phyloP scores from a whole-genome alignment of 129 eudicot species.

The Arctium minus region DNA sequence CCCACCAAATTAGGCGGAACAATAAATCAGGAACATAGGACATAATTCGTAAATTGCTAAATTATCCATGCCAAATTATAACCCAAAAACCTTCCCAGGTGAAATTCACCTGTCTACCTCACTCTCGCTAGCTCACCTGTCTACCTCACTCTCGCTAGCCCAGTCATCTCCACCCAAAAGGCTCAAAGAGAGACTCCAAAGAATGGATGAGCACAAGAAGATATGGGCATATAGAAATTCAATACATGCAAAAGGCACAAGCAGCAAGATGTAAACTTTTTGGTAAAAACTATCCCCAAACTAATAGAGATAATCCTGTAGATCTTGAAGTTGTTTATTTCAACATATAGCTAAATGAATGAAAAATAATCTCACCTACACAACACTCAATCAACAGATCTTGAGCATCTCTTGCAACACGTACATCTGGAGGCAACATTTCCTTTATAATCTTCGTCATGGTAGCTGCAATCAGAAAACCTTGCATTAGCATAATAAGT shows the following conservation, averaged over 20 bases:
- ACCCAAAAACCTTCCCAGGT: too few relatives aligned
- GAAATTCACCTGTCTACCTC: too few relatives aligned
- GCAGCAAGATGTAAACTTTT: neutral
- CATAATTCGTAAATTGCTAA: too few relatives aligned
- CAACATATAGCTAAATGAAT: neutral
- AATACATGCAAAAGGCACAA: neutral
- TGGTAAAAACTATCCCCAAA: neutral
- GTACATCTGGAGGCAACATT: conserved; percentile 97
- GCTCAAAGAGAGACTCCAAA: too few relatives aligned
- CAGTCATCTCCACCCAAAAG: too few relatives aligned
- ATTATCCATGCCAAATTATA: too few relatives aligned
- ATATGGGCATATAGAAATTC: too few relatives aligned
- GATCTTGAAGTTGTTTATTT: neutral
- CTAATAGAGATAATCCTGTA: neutral
- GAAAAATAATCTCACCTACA: conserved; percentile 52
- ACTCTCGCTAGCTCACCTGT: too few relatives aligned
- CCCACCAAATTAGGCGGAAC: too few relatives aligned
- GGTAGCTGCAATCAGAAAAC: conserved; percentile 52
- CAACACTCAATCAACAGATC: conserved; percentile 93
- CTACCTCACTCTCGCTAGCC: too few relatives aligned
- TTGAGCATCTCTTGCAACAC: conserved; percentile 97
- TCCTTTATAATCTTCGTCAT: conserved; percentile 97
- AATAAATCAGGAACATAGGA: too few relatives aligned
- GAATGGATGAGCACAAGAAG: too few relatives aligned
- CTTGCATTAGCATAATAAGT: conserved; percentile 1